A percentile compares a stretch with the other conserved stretches of the same genome.
phyloP scores from a whole-genome alignment of 768 basidiomycete genomes.

The Butyriboletus loyo region DNA sequence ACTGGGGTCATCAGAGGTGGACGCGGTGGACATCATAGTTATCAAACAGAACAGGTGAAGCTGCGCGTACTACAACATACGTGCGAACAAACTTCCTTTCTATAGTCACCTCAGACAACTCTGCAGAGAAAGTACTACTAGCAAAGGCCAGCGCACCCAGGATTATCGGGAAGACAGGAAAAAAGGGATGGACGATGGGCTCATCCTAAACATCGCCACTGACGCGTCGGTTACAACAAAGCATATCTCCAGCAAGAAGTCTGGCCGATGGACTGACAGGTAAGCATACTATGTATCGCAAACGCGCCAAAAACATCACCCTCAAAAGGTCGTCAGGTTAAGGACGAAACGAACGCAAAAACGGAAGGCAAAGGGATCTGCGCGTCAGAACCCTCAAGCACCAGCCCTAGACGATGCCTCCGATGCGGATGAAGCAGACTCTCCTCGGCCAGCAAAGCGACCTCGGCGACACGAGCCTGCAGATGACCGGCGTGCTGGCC shows the following conservation, averaged over 20 bases:
- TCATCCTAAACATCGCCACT: slow-evolving; percentile 68
- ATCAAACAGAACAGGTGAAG: too few species aligned
- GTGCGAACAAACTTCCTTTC: slow-evolving; percentile 29
- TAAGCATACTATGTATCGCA: slow-evolving; percentile 35
- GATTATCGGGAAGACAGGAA: background rate
- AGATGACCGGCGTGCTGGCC: slow-evolving; percentile 18
- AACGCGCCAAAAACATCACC: background rate
- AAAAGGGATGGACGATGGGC: slow-evolving; percentile 60
- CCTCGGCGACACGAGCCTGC: slow-evolving; percentile 31
- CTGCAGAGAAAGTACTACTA: background rate
- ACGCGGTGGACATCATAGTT: too few species aligned
- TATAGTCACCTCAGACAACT: background rate
- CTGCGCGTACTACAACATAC: background rate
- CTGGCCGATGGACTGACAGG: slow-evolving; percentile 80
- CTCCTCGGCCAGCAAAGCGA: slow-evolving; percentile 47
- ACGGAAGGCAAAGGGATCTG: slow-evolving; percentile 45
- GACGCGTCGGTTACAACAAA: slow-evolving; percentile 32
- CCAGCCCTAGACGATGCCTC: slow-evolving; percentile 17
- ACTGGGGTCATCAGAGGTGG: too few species aligned
- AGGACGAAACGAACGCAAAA: slow-evolving; percentile 73
- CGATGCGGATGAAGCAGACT: slow-evolving; percentile 14
- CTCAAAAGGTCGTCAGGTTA: slow-evolving; percentile 41
- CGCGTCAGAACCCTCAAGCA: slow-evolving; percentile 13
- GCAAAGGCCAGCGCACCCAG: background rate
- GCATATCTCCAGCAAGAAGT: slow-evolving; percentile 42